A percentile compares a stretch with the other conserved stretches of the same genome.
These are phyloP conservation scores for Fusarium piperis DNA, from an alignment of 2,329 filamentous ascomycete species.

Conservation along the genomic window DNA sequence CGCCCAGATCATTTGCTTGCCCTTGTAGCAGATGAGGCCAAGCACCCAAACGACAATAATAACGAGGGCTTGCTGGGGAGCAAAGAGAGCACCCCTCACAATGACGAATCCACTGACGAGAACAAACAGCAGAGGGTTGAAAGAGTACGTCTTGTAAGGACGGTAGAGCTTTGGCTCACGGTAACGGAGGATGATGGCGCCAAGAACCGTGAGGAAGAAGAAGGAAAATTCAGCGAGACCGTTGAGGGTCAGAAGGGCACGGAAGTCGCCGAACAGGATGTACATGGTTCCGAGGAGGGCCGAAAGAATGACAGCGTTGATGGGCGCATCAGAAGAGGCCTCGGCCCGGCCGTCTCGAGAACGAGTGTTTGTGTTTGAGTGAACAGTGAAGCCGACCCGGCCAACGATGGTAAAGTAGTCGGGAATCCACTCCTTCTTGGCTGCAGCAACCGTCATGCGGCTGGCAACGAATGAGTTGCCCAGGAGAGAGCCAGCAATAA, in stretches of 20 bases:
- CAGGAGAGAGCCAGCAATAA: constrained; percentile 69
- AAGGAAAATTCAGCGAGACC: constrained; percentile 70
- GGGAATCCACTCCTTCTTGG: constrained; percentile 63
- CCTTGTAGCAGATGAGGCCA: constrained; percentile 56
- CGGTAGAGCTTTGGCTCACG: constrained; percentile 64
- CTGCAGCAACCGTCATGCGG: constrained; percentile 68
- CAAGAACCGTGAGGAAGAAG: constrained; percentile 70
- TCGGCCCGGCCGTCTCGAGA: constrained; percentile 3
- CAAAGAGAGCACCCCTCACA: constrained; percentile 66
- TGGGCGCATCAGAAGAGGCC: constrained; percentile 58
- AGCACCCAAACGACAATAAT: constrained; percentile 61
- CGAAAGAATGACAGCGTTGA: constrained; percentile 64
- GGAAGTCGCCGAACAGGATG: constrained; percentile 69
- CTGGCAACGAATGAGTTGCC: constrained; percentile 71
- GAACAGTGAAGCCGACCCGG: constrained; percentile 47
- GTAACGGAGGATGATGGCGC: constrained; percentile 64
- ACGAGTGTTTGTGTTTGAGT: not conserved
- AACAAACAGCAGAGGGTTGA: constrained; percentile 63
- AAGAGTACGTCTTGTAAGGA: constrained; percentile 64
- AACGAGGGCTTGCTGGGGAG: constrained; percentile 62
- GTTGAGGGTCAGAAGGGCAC: constrained; percentile 68
- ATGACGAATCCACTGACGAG: constrained; percentile 70
- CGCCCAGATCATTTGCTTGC: constrained; percentile 7
- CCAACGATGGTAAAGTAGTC: constrained; percentile 56
- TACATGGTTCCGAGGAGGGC: constrained; percentile 63